phyloP scores from a whole-genome alignment of 2,329 filamentous ascomycete species.

The Diaporthe helianthi region DNA sequence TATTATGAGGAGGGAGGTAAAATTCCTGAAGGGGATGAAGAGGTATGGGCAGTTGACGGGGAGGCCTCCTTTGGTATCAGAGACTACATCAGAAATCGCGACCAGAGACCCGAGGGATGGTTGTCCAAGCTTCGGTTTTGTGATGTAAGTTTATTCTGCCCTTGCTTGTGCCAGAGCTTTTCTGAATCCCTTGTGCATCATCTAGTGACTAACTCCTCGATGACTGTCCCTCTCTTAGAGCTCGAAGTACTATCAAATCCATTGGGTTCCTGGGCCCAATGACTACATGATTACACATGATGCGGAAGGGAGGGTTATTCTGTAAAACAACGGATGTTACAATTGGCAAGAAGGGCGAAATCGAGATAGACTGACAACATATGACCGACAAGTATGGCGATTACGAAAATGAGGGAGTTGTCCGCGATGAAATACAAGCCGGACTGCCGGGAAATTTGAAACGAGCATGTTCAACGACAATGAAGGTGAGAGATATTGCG shows the following conservation, averaged over 20 bases:
- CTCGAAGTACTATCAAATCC: background rate
- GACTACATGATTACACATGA: background rate
- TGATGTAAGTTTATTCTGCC: background rate
- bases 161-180: background rate
- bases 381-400: too few relatives aligned
- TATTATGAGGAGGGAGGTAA: constrained; percentile 23
- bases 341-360: too few relatives aligned
- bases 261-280: background rate
- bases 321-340: background rate
- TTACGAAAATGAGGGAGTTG: too few relatives aligned
- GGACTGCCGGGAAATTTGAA: too few relatives aligned
- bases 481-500: too few relatives aligned
- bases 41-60: constrained; percentile 8
- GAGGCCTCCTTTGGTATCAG: constrained; percentile 2
- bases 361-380: too few relatives aligned
- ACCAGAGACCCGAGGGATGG: constrained; percentile 12
- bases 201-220: background rate
- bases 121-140: background rate
- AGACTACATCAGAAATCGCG: background rate
- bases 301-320: background rate
- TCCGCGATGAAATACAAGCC: too few relatives aligned
- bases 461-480: too few relatives aligned
- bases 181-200: background rate
- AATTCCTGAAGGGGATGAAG: background rate
- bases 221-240: background rate